Conservation (phyloP, 371 early-diverging fungal genomes). For the Mucor indicus region DNA sequence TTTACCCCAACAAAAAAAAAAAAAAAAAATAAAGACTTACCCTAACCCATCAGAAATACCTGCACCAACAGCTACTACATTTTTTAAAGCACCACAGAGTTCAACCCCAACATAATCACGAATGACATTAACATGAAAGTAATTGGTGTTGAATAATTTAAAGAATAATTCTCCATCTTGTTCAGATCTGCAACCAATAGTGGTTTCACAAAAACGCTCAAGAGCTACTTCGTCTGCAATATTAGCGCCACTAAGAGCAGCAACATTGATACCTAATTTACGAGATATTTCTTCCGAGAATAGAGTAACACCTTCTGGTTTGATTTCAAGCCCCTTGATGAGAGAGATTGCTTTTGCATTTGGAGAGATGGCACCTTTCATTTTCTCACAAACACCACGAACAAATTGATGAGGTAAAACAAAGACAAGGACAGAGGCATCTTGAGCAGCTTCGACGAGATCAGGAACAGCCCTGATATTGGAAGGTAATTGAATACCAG, state of each 20-base stretch:
- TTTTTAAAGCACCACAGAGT: slow-evolving; percentile 98
- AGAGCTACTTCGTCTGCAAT: slow-evolving; percentile 98
- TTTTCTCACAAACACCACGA: slow-evolving; percentile 73
- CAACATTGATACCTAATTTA: slow-evolving; percentile 72
- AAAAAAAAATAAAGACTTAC: slow-evolving; percentile 42
- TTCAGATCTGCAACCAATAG: slow-evolving; percentile 77
- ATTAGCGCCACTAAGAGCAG: slow-evolving; percentile 97
- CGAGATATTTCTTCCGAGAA: slow-evolving; percentile 88
- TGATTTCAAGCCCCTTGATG: slow-evolving; percentile 92
- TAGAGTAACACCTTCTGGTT: slow-evolving; percentile 69
- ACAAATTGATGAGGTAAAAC: slow-evolving; percentile 98
- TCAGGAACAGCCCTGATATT: slow-evolving; percentile 88
- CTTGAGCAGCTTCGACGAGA: slow-evolving; percentile 71
- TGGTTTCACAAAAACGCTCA: slow-evolving; percentile 94
- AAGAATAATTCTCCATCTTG: slow-evolving; percentile 63
- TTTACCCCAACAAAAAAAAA: too few relatives aligned
- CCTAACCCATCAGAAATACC: slow-evolving; percentile 93
- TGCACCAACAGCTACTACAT: slow-evolving; percentile 97
- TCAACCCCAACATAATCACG: slow-evolving; percentile 92
- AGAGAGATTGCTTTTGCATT: slow-evolving; percentile 89
- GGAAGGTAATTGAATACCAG: slow-evolving; percentile 83
- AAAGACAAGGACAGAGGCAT: slow-evolving; percentile 90
- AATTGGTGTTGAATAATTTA: slow-evolving; percentile 79
- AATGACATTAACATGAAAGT: slow-evolving; percentile 84
- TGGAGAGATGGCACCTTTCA: slow-evolving; percentile 63